Evolutionary conservation across 2,329 filamentous ascomycete genomes (phyloP), one percentile per base, ranked within the genome.

Genomic region (Clarireedia hainanense): DNA sequence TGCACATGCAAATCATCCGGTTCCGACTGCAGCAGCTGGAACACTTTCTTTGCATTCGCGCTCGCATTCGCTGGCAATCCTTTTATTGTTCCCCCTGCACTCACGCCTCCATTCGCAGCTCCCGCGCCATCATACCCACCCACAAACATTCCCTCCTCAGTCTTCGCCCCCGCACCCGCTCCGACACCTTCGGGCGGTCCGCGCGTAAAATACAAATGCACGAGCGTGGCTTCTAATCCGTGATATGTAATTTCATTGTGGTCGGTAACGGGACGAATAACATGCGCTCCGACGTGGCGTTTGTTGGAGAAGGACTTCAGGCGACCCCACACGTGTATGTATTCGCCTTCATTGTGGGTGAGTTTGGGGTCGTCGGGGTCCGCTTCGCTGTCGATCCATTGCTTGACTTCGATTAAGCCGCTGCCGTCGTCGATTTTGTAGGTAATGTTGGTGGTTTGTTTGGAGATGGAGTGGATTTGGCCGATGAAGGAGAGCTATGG

Each of bases 351-450:
- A 63, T 89, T 81, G 60, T 80, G 79, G 20, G 75, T 70, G 61
- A 76, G 77, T 42, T 76, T 74, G 27, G 71, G 67, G 15, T 71
- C 71, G n/a, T 73, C 72, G 39, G 73, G 68, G 17, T 68, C 68
- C 9, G 70, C 70, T 67, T 72, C 70, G 5, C 72, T 70, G 37
- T 79, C 76, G 56, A 88, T 78, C 87, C 88, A 95, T 71, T 88
- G 85, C 76, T 94, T 95, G 63, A 90, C 91, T 72, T 99, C 95
- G 65, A 96, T 86, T 59, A 85, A 79, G 58, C 90, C 91, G 1
- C 95, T 99, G 70, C 94, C 94, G 72, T 99, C 94, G 73, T 99
- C 94, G 65, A 99, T 77, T 67, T 86, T 88, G 79, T 95, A 95
- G 47, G 89, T 96, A 63, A 91, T 84, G 74, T 96, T 95, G 63